phyloP scores from a whole-genome alignment of 192 early-diverging fungal species.

The Coemansia sp. region DNA sequence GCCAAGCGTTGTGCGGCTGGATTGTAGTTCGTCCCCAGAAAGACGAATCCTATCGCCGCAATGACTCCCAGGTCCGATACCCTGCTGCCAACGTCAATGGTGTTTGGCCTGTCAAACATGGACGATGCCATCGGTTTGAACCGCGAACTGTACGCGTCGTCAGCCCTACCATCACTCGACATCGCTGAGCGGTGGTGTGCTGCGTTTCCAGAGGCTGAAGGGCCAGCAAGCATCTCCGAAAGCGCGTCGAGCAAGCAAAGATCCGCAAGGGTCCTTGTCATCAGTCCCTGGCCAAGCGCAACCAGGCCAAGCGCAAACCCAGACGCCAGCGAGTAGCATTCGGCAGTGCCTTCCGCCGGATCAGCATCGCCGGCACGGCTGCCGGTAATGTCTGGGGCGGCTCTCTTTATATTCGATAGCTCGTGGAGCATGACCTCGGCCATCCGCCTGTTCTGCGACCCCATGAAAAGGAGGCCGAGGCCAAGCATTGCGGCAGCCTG shows the following conservation, averaged over 20 bases:
- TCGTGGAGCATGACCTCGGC: constrained; percentile 73
- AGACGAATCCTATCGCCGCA: constrained; percentile 82
- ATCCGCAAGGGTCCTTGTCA: constrained; percentile 56
- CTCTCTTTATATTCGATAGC: constrained; percentile 18
- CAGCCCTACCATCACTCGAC: neutral
- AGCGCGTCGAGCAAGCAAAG: constrained; percentile 61
- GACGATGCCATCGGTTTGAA: neutral
- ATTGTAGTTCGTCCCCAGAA: constrained; percentile 74
- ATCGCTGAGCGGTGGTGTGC: neutral
- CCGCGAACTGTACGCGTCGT: neutral
- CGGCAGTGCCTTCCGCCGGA: constrained; percentile 55
- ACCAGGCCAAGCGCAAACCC: constrained; percentile 86
- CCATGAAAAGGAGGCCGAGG: constrained; percentile 75
- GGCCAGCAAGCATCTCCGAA: constrained; percentile 41
- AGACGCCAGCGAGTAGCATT: constrained; percentile 72
- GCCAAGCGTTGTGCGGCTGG: constrained; percentile 64
- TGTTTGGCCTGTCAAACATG: constrained; percentile 15
- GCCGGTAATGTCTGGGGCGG: constrained; percentile 3
- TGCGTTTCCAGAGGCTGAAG: neutral
- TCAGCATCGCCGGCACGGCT: constrained; percentile 26
- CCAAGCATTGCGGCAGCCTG: constrained; percentile 72
- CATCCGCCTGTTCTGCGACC: constrained; percentile 68
- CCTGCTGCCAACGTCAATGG: constrained; percentile 4
- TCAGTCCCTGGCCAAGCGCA: constrained; percentile 65
- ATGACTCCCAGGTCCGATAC: constrained; percentile 56